A percentile compares a stretch with the other conserved stretches of the same genome.
phyloP scores from a whole-genome alignment of 495 filamentous ascomycete species.

The Penicillium waksmanii region DNA sequence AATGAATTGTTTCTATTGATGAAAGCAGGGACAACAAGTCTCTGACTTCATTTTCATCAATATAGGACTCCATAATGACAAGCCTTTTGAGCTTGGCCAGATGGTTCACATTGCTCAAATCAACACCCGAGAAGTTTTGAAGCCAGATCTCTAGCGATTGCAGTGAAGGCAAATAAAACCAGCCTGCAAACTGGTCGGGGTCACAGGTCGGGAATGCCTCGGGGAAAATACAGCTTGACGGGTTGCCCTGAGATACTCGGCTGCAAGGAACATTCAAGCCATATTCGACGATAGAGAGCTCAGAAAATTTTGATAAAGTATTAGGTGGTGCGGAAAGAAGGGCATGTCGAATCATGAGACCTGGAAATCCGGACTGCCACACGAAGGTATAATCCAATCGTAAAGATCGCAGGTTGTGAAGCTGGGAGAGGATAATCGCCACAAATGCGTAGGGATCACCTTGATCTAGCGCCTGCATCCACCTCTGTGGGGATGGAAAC shows the following conservation, averaged over 20 bases:
- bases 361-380: background rate
- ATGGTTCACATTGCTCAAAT: background rate
- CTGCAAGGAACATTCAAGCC: conserved; percentile 7
- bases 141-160: conserved; percentile 12
- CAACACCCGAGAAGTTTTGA: background rate
- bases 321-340: conserved; percentile 10
- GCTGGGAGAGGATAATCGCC: conserved; percentile 10
- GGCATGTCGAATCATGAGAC: conserved; percentile 15
- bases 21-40: background rate
- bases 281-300: conserved; percentile 15
- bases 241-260: background rate
- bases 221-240: background rate
- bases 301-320: conserved; percentile 3
- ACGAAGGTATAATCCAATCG: conserved; percentile 13
- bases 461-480: background rate
- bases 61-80: background rate
- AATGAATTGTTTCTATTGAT: background rate
- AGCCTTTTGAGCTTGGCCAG: background rate
- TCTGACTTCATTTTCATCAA: background rate
- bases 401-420: conserved; percentile 16
- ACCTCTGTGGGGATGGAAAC: background rate
- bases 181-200: conserved; percentile 4
- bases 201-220: background rate
- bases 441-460: conserved; percentile 10
- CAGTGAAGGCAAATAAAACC: conserved; percentile 18